phyloP scores from a whole-genome alignment of 495 filamentous ascomycete genomes.

The Tricharina praecox region DNA sequence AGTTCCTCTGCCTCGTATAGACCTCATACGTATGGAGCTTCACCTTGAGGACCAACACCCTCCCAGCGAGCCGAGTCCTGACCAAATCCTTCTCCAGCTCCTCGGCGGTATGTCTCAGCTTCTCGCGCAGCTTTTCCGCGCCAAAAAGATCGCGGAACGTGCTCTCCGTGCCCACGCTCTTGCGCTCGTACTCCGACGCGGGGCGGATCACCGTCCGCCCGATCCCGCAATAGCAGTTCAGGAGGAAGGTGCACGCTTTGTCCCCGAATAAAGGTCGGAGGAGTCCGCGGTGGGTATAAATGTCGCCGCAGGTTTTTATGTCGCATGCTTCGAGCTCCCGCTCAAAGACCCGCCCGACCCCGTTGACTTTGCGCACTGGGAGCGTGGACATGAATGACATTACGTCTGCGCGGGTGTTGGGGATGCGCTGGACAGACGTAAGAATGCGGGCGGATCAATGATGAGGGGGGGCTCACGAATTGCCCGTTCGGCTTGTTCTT shows the following conservation, averaged over 20 bases:
- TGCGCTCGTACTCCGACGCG: conserved; percentile 75
- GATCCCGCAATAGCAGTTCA: conserved; percentile 68
- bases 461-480: conserved; percentile 31
- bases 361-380: conserved; percentile 79
- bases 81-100: conserved; percentile 76
- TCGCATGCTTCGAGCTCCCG: conserved; percentile 78
- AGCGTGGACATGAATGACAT: conserved; percentile 73
- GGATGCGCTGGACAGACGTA: conserved; percentile 32
- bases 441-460: background rate
- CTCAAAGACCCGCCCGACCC: conserved; percentile 83
- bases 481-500: conserved; percentile 95
- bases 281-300: conserved; percentile 36
- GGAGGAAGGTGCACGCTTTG: conserved; percentile 69
- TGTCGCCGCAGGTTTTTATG: conserved; percentile 76
- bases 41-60: conserved; percentile 78
- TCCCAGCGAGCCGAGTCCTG: conserved; percentile 68
- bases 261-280: conserved; percentile 60
- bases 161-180: conserved; percentile 83
- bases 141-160: conserved; percentile 73
- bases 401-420: conserved; percentile 51
- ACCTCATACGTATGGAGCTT: conserved; percentile 94
- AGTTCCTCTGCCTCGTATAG: conserved; percentile 58
- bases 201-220: conserved; percentile 80
- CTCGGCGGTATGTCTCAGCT: conserved; percentile 61
- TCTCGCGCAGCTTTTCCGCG: conserved; percentile 50